A percentile compares a stretch with the other conserved stretches of the same genome.
Evolutionary conservation across 306 rosid genomes (phyloP).

Genomic region (Delonix regia): DNA sequence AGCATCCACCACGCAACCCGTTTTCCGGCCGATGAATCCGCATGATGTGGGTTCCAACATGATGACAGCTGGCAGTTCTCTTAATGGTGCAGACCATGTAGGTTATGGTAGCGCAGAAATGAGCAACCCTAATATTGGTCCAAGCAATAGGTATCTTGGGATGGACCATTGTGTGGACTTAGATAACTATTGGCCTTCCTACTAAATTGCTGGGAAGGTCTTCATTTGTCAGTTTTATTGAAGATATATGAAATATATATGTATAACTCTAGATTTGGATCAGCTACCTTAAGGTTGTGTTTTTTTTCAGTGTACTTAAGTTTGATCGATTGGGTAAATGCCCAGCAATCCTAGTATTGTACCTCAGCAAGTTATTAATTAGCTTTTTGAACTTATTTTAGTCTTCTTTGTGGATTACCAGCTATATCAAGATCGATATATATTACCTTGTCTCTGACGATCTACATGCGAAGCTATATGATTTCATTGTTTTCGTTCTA

Average conservation of each 20-base stretch:
- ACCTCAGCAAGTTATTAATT: conserved; percentile 1
- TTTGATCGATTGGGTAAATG: conserved; percentile 17
- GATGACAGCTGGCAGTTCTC: conserved; percentile 40
- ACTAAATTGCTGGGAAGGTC: conserved; percentile 37
- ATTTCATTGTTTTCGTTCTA: not conserved
- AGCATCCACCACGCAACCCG: conserved; percentile 34
- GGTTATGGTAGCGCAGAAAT: conserved; percentile 59
- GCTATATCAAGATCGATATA: not conserved
- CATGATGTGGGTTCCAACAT: conserved; percentile 52
- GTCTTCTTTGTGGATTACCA: not conserved
- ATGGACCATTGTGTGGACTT: conserved; percentile 83
- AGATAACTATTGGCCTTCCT: conserved; percentile 76
- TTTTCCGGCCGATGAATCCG: conserved; percentile 44
- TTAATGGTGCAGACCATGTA: conserved; percentile 41
- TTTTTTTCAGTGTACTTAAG: not conserved
- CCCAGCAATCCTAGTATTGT: conserved; percentile 8
- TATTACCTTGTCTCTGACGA: not conserved
- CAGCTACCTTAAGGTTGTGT: conserved; percentile 19
- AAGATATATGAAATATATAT: conserved; percentile 10
- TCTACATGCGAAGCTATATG: not conserved
- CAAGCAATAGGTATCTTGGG: conserved; percentile 56
- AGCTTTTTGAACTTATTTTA: conserved; percentile 10
- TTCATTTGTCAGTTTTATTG: not conserved
- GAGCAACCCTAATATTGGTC: conserved; percentile 41
- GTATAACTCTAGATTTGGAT: conserved; percentile 16